Percentiles rank a stretch among this genome's conserved stretches.
Evolutionary conservation across 2,329 filamentous ascomycete genomes (phyloP).

Genomic region (Phialophora chinensis): DNA sequence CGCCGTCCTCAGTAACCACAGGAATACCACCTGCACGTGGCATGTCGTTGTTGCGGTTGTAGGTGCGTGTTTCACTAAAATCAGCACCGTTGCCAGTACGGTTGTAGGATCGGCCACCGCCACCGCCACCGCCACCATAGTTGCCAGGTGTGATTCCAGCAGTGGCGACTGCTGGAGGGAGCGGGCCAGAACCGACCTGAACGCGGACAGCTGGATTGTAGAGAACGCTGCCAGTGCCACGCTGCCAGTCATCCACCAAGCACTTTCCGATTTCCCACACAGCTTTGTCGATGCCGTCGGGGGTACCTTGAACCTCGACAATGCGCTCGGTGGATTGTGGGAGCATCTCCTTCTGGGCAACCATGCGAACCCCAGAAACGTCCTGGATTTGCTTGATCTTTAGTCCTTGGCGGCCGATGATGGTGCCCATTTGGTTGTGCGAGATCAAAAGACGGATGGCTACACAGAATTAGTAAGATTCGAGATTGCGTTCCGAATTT

Average conservation of each 20-base stretch:
- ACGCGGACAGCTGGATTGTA: constrained; percentile 97
- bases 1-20: constrained; percentile 91
- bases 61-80: constrained; percentile 81
- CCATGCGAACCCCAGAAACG: constrained; percentile 95
- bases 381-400: constrained; percentile 99
- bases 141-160: constrained; percentile 46
- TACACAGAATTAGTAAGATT: constrained; percentile 49
- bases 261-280: constrained; percentile 99
- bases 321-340: constrained; percentile 98
- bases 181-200: constrained; percentile 64
- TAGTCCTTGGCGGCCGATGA: constrained; percentile 92
- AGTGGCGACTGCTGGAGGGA: constrained; percentile 56
- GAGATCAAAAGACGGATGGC: constrained; percentile 98
- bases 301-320: constrained; percentile 93
- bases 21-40: constrained; percentile 68
- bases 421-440: constrained; percentile 99
- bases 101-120: constrained; percentile 75
- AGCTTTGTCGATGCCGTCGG: constrained; percentile 92
- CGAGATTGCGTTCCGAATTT: constrained; percentile 9
- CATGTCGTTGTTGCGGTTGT: constrained; percentile 77
- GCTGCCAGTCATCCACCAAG: constrained; percentile 95
- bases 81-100: constrained; percentile 96
- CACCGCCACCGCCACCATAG: constrained; percentile 63
- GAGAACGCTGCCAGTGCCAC: constrained; percentile 92
- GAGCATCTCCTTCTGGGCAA: constrained; percentile 99